phyloP scores from a whole-genome alignment of 495 filamentous ascomycete species.

The Zalerion maritima region DNA sequence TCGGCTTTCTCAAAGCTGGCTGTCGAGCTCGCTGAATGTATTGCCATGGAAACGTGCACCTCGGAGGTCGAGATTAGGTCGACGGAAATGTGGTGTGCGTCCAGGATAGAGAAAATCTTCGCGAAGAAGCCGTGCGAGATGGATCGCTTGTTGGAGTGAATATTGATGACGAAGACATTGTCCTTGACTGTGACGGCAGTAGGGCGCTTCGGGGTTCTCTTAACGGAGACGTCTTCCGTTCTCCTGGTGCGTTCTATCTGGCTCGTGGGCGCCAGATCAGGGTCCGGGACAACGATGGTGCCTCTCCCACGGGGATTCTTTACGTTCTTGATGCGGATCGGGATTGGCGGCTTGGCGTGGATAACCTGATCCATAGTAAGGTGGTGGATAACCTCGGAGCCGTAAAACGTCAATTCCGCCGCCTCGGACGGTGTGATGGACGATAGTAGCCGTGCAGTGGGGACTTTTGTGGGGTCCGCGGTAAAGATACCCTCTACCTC shows the following conservation, averaged over 20 bases:
- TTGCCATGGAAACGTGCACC: conserved; percentile 89
- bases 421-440: conserved; percentile 79
- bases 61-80: conserved; percentile 90
- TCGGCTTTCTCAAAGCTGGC: conserved; percentile 52
- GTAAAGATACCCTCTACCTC: conserved; percentile 89
- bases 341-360: conserved; percentile 65
- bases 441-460: conserved; percentile 59
- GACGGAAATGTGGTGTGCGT: conserved; percentile 64
- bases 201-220: conserved; percentile 49
- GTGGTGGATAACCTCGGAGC: conserved; percentile 91
- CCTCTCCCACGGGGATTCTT: conserved; percentile 81
- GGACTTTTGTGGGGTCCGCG: conserved; percentile 76
- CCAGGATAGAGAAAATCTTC: conserved; percentile 74
- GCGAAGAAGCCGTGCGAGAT: conserved; percentile 86
- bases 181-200: conserved; percentile 95
- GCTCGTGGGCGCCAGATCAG: conserved; percentile 27
- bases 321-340: conserved; percentile 96
- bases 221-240: conserved; percentile 26
- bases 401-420: conserved; percentile 84
- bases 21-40: conserved; percentile 63
- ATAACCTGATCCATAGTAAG: conserved; percentile 99
- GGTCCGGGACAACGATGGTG: conserved; percentile 64
- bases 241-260: conserved; percentile 28
- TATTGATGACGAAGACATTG: conserved; percentile 81
- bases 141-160: conserved; percentile 82